A percentile compares a stretch with the other conserved stretches of the same genome.
phyloP scores from a whole-genome alignment of 352 stramenopile genomes.

The Globisporangium nagaii region DNA sequence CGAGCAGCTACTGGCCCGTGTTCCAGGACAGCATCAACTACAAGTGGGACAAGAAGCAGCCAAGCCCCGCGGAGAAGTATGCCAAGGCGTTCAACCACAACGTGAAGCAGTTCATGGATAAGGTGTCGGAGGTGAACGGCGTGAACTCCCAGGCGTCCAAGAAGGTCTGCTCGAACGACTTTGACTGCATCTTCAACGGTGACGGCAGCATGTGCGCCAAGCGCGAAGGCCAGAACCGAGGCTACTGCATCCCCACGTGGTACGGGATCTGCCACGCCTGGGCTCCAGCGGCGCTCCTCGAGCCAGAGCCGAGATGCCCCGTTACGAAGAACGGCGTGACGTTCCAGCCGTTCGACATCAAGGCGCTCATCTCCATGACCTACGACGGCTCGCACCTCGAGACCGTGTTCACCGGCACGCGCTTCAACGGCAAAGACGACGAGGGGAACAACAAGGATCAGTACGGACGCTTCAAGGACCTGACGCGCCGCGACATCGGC shows the following conservation, averaged over 20 bases:
- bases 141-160: conserved; percentile 28
- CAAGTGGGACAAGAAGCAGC: conserved; percentile 24
- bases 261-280: conserved; percentile 54
- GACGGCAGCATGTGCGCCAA: conserved; percentile 38
- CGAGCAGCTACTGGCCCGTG: conserved; percentile 57
- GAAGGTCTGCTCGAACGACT: conserved; percentile 18
- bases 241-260: conserved; percentile 47
- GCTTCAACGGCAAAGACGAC: conserved; percentile 45
- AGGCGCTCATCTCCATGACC: conserved; percentile 39
- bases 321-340: conserved; percentile 37
- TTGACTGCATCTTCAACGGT: conserved; percentile 24
- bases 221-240: conserved; percentile 12
- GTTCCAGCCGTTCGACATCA: conserved; percentile 55
- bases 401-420: conserved; percentile 48
- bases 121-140: conserved; percentile 32
- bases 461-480: conserved; percentile 40
- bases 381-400: conserved; percentile 48
- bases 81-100: conserved; percentile 35
- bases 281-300: conserved; percentile 41
- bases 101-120: conserved; percentile 26
- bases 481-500: conserved; percentile 34
- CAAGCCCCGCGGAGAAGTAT: conserved; percentile 48
- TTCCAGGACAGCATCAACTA: conserved; percentile 63
- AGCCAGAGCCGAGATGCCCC: conserved; percentile 34
- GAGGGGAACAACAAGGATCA: conserved; percentile 32